Percentiles rank a stretch among this genome's conserved stretches.
These are phyloP conservation scores for Ganoderma lucidum DNA, from an alignment of 1,284 basidiomycete species.

Conservation along the genomic window DNA sequence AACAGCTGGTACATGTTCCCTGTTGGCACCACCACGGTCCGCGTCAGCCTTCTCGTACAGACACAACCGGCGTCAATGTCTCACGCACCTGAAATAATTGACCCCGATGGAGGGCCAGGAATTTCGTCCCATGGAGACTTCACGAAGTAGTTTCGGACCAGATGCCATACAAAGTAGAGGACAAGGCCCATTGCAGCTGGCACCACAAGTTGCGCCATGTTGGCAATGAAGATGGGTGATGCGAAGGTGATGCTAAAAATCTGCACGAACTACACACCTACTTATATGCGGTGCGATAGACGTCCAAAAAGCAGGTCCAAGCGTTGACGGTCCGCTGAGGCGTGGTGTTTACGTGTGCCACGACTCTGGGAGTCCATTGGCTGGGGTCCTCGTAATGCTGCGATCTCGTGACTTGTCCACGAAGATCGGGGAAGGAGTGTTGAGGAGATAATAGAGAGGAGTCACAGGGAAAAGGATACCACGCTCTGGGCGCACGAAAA, in stretches of 20 bases:
- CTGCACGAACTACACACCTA: not conserved
- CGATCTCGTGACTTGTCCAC: not conserved
- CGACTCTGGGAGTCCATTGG: not conserved
- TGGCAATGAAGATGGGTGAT: not conserved
- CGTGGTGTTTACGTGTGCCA: not conserved
- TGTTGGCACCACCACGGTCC: not conserved
- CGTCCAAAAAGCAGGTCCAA: not conserved
- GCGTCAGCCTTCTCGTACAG: not conserved
- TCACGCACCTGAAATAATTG: slow-evolving; percentile 32
- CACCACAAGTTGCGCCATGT: not conserved
- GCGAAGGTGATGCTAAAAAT: not conserved
- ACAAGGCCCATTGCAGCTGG: not conserved
- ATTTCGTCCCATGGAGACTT: slow-evolving; percentile 32
- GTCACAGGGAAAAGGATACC: too few species aligned
- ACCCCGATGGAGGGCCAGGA: slow-evolving; percentile 32
- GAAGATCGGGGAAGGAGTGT: not conserved
- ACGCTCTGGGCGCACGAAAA: too few species aligned
- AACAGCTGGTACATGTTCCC: slow-evolving; percentile 12
- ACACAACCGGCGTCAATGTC: not conserved
- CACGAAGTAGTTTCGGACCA: not conserved
- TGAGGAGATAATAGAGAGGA: not conserved
- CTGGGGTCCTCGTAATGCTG: not conserved
- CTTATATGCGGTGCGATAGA: not conserved
- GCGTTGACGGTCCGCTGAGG: not conserved
- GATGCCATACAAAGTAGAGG: not conserved